Conservation (phyloP, 2,329 filamentous ascomycete genomes). For the Stagonosporopsis rhizophila region DNA sequence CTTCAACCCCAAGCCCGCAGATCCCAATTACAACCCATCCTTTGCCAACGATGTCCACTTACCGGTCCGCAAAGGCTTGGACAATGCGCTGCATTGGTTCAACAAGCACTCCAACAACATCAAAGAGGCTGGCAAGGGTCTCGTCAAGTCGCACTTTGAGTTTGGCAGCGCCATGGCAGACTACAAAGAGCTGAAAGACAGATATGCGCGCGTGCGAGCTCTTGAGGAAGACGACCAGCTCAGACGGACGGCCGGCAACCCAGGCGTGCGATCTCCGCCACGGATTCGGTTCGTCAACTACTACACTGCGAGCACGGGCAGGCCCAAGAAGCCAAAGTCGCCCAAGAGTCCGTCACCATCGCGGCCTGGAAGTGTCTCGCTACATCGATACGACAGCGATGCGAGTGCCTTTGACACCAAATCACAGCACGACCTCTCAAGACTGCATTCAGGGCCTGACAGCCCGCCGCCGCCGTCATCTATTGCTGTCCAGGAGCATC, state of each 20-base stretch:
- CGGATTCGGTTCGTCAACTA: slow-evolving; percentile 86
- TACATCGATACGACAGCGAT: slow-evolving; percentile 11
- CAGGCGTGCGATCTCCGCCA: slow-evolving; percentile 45
- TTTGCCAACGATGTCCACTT: slow-evolving; percentile 78
- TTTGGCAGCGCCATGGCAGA: slow-evolving; percentile 84
- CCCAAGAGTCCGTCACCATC: slow-evolving; percentile 30
- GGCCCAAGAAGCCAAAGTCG: slow-evolving; percentile 55
- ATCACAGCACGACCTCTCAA: slow-evolving; percentile 18
- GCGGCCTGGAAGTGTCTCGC: neutral
- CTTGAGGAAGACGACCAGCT: slow-evolving; percentile 73
- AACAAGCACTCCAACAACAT: slow-evolving; percentile 81
- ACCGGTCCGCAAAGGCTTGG: slow-evolving; percentile 72
- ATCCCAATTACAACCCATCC: slow-evolving; percentile 75
- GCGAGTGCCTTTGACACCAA: slow-evolving; percentile 18
- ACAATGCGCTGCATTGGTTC: slow-evolving; percentile 74
- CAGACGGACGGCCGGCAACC: slow-evolving; percentile 40
- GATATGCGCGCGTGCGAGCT: slow-evolving; percentile 73
- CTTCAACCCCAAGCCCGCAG: slow-evolving; percentile 48
- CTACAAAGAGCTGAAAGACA: slow-evolving; percentile 69
- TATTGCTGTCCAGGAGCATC: slow-evolving; percentile 57
- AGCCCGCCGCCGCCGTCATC: slow-evolving; percentile 53
- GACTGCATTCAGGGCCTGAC: neutral
- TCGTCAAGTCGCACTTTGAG: slow-evolving; percentile 81
- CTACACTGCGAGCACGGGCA: slow-evolving; percentile 84
- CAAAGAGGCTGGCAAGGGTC: slow-evolving; percentile 71